Conservation (phyloP, 345 rosid genomes). For the Barbarea vulgaris region DNA sequence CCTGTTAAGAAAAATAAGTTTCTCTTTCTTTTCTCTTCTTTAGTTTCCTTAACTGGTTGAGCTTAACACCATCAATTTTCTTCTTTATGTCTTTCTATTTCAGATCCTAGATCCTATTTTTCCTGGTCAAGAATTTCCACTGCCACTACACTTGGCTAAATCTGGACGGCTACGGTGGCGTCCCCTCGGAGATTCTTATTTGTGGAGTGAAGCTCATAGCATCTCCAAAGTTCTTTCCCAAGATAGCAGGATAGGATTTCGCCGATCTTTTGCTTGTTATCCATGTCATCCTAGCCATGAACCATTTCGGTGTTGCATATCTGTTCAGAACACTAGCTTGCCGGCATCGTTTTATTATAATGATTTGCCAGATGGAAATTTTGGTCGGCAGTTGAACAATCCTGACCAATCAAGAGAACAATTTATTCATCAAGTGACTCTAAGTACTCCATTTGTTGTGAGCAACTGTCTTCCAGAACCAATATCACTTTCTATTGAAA, state of each 20-base stretch:
- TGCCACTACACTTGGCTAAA: constrained; percentile 92
- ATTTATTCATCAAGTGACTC: constrained; percentile 65
- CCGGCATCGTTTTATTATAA: constrained; percentile 46
- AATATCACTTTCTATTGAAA: constrained; percentile 65
- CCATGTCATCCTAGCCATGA: constrained; percentile 89
- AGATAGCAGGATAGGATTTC: constrained; percentile 75
- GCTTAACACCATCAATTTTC: background rate
- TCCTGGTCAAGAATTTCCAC: constrained; percentile 89
- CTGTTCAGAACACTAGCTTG: constrained; percentile 60
- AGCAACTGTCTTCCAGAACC: constrained; percentile 78
- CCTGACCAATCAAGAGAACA: constrained; percentile 48
- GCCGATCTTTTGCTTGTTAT: constrained; percentile 86
- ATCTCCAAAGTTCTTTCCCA: constrained; percentile 73
- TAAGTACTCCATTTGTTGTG: constrained; percentile 74
- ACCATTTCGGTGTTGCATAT: constrained; percentile 88
- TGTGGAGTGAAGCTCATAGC: constrained; percentile 94
- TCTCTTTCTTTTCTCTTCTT: background rate
- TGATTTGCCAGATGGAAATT: constrained; percentile 42
- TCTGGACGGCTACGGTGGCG: constrained; percentile 93
- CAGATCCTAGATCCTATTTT: constrained; percentile 86
- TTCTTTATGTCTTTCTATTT: constrained; percentile 30
- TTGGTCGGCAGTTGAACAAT: constrained; percentile 43
- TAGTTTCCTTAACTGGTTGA: background rate
- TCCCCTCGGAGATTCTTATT: constrained; percentile 73
- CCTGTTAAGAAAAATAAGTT: background rate